Evolutionary conservation across 2,329 filamentous ascomycete genomes (phyloP), one percentile per base, ranked within the genome.

Genomic region (Colletotrichum horii): DNA sequence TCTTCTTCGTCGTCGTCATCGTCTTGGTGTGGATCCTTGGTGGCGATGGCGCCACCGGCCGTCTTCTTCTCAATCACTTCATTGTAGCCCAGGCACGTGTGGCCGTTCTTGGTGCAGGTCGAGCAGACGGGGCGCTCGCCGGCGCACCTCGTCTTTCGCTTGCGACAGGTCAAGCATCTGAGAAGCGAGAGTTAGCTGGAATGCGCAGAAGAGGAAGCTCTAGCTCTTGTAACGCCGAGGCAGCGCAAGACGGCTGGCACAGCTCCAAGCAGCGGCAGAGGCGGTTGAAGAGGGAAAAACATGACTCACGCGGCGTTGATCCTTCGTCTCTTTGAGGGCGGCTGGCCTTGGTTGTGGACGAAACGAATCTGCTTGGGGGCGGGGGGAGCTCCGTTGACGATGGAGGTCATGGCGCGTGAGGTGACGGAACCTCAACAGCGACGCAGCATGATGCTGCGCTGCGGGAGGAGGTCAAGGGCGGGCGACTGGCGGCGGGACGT

Each of bases 281-380:
- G 71, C 32, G 28, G 28, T 36, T 61, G 70, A 48, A 32, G 52
- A 38, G n/a, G 22, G 8, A 43, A 66, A 38, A 48, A 38, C 56
- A 71, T 26, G 70, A 89, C 92, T 84, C 89, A 94, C 91, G 94
- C 94, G 80, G 94, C 93, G 85, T 93, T 95, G 81, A 96, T 94
- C 80, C 94, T 90, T 82, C 94, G 90, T 80, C 94, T 89, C 85
- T 96, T 96, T 30, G 93, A 93, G 77, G 94, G 94, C 65, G 94
- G 94, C 78, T 95, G 93, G 77, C 94, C 94, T 85, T 96, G 94
- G 80, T 93, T 95, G 78, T 95, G 94, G 79, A 96, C 94, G 83
- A 96, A 96, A 79, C 94, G 93, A 79, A 95, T 94, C 82, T 90
- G 89, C 83, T 90, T 92, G 72, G 86, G 89, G 61, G 86, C 83